phyloP scores from a whole-genome alignment of 257 asterid species.

The Solanum chiquidenum region DNA sequence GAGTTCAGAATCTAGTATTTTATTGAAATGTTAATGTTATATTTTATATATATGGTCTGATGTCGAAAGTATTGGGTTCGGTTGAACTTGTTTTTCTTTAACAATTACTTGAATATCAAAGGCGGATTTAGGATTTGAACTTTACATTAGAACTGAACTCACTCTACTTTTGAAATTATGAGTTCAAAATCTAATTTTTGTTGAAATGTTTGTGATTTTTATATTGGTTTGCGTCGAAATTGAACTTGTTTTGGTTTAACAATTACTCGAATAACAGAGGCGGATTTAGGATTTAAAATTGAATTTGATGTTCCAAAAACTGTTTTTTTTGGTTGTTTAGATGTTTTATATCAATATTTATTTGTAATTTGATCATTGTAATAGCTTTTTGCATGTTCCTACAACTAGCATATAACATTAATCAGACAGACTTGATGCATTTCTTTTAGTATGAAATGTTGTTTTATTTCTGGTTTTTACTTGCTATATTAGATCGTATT shows the following conservation, averaged over 20 bases:
- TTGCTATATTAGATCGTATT: not conserved
- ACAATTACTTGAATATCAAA: not conserved
- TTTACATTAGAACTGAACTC: not conserved
- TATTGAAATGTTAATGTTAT: not conserved
- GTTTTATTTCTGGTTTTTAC: not conserved
- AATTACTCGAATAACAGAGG: not conserved
- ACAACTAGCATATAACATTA: not conserved
- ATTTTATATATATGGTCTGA: too few relatives aligned
- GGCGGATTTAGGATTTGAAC: not conserved
- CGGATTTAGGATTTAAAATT: not conserved
- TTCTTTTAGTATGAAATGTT: not conserved
- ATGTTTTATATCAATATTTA: not conserved
- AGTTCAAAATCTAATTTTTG: not conserved
- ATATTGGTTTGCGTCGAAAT: not conserved
- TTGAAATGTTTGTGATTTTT: not conserved
- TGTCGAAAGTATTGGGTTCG: too few relatives aligned
- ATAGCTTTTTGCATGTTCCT: not conserved
- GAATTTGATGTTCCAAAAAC: not conserved
- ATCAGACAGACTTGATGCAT: not conserved
- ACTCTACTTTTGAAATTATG: not conserved
- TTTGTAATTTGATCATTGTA: not conserved
- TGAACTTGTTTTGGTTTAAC: not conserved
- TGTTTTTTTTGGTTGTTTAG: not conserved
- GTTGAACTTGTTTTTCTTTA: not conserved
- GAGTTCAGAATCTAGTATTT: not conserved